Percentiles rank a stretch among this genome's conserved stretches.
phyloP scores from a whole-genome alignment of 2,329 filamentous ascomycete genomes.

The Sporothrix humicola region DNA sequence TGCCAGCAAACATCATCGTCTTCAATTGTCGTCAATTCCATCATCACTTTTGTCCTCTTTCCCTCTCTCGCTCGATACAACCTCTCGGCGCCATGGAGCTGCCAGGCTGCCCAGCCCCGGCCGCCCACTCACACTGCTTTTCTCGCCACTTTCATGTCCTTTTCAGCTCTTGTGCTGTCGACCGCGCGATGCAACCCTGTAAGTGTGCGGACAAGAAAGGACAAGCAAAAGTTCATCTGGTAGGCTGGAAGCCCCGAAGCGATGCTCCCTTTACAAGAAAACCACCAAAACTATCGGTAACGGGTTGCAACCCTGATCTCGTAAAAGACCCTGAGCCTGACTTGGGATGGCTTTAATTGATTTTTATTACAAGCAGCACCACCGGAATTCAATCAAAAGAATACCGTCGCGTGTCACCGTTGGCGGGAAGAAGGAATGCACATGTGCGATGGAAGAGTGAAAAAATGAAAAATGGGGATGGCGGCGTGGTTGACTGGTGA shows the following conservation, averaged over 20 bases:
- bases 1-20: neutral
- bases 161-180: slow-evolving; percentile 8
- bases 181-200: slow-evolving; percentile 7
- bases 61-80: neutral
- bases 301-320: slow-evolving; percentile 18
- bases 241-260: slow-evolving; percentile 2
- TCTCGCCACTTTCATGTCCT: neutral
- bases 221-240: neutral
- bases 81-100: slow-evolving; percentile 23
- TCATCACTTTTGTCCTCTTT: neutral
- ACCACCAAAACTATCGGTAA: neutral
- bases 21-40: neutral
- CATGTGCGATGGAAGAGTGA: neutral
- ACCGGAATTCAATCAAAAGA: neutral
- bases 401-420: slow-evolving; percentile 14
- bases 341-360: neutral
- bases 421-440: slow-evolving; percentile 3
- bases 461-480: neutral
- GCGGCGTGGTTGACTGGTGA: neutral
- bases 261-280: neutral
- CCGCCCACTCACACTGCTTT: neutral
- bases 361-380: too few relatives aligned
- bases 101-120: neutral
- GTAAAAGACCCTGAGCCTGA: slow-evolving; percentile 12
- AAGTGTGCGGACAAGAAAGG: neutral